Conservation (phyloP, 768 basidiomycete species). For the Lentinula sp. region DNA sequence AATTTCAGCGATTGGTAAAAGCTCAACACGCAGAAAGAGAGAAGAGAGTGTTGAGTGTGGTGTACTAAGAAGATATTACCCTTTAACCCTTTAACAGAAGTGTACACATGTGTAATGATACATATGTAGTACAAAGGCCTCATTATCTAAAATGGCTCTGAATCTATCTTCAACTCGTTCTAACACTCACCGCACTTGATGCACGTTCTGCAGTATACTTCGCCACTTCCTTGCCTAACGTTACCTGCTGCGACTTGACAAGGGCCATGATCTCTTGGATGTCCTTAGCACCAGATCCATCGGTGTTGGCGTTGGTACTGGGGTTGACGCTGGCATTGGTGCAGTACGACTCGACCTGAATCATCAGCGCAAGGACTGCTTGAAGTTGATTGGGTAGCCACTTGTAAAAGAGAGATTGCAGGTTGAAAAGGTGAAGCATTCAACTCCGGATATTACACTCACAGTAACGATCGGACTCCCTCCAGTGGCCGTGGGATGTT, state of each 20-base stretch:
- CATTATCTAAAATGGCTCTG: too few species aligned
- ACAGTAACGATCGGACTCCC: constrained; percentile 15
- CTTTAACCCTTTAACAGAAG: too few species aligned
- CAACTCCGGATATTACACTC: not conserved
- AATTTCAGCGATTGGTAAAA: too few species aligned
- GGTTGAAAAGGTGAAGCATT: not conserved
- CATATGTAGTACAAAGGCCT: too few species aligned
- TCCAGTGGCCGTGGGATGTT: constrained; percentile 22
- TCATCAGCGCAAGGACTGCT: not conserved
- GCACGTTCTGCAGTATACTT: not conserved
- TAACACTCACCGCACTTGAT: not conserved
- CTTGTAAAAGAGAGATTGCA: not conserved
- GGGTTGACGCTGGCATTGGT: not conserved
- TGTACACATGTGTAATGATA: too few species aligned
- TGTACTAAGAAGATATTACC: too few species aligned
- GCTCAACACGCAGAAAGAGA: too few species aligned
- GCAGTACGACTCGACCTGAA: not conserved
- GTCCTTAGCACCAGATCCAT: not conserved
- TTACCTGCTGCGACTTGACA: not conserved
- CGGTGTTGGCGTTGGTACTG: not conserved
- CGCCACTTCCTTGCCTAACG: not conserved
- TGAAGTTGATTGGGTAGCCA: not conserved
- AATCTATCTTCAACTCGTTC: not conserved
- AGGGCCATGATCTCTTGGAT: not conserved
- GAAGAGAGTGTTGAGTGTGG: too few species aligned